These are phyloP conservation scores for Lipomyces anomalus DNA, from an alignment of 805 yeast species.

Conservation along the genomic window DNA sequence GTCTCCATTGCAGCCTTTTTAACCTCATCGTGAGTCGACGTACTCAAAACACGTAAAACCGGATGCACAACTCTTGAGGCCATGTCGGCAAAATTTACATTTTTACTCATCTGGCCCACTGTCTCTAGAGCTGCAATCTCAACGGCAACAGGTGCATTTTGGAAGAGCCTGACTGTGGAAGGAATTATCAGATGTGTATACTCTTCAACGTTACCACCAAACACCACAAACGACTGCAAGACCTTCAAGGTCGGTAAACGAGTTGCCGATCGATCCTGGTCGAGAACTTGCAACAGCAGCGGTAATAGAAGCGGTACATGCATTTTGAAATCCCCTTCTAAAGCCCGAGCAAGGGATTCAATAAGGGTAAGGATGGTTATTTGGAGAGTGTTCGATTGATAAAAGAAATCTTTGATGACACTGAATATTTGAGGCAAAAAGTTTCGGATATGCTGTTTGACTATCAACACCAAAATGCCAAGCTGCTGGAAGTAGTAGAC, in stretches of 20 bases:
- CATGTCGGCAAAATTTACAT: slow-evolving; percentile 73
- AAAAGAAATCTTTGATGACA: slow-evolving; percentile 69
- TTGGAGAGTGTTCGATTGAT: slow-evolving; percentile 52
- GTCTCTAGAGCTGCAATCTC: slow-evolving; percentile 73
- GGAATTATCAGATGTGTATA: slow-evolving; percentile 85
- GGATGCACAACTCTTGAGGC: slow-evolving; percentile 89
- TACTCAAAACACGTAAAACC: slow-evolving; percentile 57
- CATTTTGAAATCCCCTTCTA: slow-evolving; percentile 88
- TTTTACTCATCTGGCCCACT: slow-evolving; percentile 71
- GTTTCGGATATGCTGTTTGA: slow-evolving; percentile 84
- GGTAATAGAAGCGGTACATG: slow-evolving; percentile 75
- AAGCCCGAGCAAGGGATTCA: slow-evolving; percentile 76
- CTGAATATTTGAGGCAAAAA: slow-evolving; percentile 68
- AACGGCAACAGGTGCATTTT: slow-evolving; percentile 53
- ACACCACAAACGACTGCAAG: slow-evolving; percentile 72
- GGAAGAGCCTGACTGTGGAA: slow-evolving; percentile 72
- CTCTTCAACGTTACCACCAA: slow-evolving; percentile 85
- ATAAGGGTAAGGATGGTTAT: slow-evolving; percentile 72
- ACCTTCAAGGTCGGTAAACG: slow-evolving; percentile 50
- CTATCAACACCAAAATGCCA: slow-evolving; percentile 70
- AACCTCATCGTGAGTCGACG: slow-evolving; percentile 50
- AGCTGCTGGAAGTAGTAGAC: slow-evolving; percentile 88
- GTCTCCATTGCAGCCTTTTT: slow-evolving; percentile 68
- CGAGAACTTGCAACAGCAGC: slow-evolving; percentile 66
- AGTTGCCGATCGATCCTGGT: slow-evolving; percentile 54